Base-by-base conservation (phyloP, 331 rosid genomes). In the Phaseolus coccineus region DNA sequence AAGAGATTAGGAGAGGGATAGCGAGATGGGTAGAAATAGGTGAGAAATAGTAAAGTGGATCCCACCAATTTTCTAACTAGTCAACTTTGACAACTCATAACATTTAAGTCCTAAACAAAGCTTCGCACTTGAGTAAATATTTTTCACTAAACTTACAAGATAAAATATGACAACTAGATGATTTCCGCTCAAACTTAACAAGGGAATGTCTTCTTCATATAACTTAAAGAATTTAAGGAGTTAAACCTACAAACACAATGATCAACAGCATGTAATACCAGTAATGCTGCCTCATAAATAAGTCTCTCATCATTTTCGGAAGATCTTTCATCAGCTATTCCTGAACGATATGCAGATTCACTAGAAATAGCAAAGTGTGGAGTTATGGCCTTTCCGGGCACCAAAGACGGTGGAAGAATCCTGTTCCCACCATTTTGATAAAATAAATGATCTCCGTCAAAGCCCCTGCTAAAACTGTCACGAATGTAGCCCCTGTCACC, bases 211-310 rank as follows among this genome's bases (percentile, higher is more conserved):
- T 28, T 67, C 69, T 42, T 71, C 52, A 63, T 40, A 47, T 73
- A 83, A 62, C 81, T 65, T 31, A 59, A 27, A 73, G 68, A 71
- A 70, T 53, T 57, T 68, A 68, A 47, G 61, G 44, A 77, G 67
- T 22, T 57, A 77, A 39, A 19, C 44, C 6, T 9, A 37, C 46
- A 71, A 40, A 22, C 4, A 64, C 47, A 46, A n/a, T 12, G 14
- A 64, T 25, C 48, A 77, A 63, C 39, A 15, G 15, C 42, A 68
- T 46, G 81, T 33, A 53, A 50, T 88, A 96, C 99, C 98, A 91
- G 82, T 63, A 96, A 77, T 47, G 98, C 96, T n/a, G 99, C 99
- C 86, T 93, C 92, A 85, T 93, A 93, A 85, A 96, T 84, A 78
- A 90, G 82, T 77, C 97, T 93, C 85, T 96, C 97, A 5, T 96